Conservation (phyloP, 2,329 filamentous ascomycete genomes). For the Colletotrichum chrysophilum region DNA sequence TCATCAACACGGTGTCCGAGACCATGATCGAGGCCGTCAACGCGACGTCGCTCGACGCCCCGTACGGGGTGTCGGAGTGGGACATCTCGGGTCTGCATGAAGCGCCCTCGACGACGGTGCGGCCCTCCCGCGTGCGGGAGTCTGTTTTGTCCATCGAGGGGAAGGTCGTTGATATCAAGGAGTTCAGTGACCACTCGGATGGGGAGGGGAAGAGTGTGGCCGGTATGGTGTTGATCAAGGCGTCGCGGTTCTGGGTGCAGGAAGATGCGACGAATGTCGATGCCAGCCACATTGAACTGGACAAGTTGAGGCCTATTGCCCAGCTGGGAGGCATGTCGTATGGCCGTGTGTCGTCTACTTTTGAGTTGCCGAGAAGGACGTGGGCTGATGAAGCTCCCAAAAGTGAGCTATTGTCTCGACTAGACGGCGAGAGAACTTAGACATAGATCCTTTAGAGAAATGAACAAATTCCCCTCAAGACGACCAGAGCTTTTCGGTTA, state of each 20-base stretch:
- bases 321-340: conserved; percentile 89
- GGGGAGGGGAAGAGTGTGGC: conserved; percentile 78
- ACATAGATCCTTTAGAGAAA: neutral
- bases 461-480: neutral
- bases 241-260: conserved; percentile 84
- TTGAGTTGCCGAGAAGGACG: conserved; percentile 64
- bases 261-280: conserved; percentile 87
- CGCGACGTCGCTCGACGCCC: conserved; percentile 75
- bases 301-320: conserved; percentile 76
- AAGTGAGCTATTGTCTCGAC: neutral
- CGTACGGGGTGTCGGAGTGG: conserved; percentile 82
- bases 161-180: conserved; percentile 73
- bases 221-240: conserved; percentile 79
- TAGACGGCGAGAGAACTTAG: neutral
- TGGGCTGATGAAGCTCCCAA: conserved; percentile 27
- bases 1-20: conserved; percentile 87
- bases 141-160: conserved; percentile 83
- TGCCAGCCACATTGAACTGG: conserved; percentile 68
- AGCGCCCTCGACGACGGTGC: conserved; percentile 55
- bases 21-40: conserved; percentile 88
- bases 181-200: conserved; percentile 75
- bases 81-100: conserved; percentile 63
- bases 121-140: conserved; percentile 76
- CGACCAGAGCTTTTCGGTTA: neutral
- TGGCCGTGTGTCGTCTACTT: conserved; percentile 68